phyloP scores from a whole-genome alignment of 306 rosid species.

The Pueraria montana region DNA sequence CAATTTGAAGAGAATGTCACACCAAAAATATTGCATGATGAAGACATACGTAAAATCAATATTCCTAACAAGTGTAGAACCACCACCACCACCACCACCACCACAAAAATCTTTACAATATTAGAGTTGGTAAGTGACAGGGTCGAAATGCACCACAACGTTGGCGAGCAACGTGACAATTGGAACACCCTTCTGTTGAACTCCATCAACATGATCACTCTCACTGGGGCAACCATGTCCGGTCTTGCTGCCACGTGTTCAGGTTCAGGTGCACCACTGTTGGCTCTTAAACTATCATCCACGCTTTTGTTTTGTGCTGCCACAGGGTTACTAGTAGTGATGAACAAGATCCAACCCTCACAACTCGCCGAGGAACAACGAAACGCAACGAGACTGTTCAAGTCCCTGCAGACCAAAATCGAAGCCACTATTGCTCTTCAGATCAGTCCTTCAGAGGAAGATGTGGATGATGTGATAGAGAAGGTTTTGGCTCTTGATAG shows the following conservation, averaged over 20 bases:
- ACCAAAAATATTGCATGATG: not conserved
- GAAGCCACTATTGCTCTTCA: slow-evolving; percentile 20
- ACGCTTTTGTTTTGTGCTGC: slow-evolving; percentile 45
- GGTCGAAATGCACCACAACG: slow-evolving; percentile 44
- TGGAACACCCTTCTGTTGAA: slow-evolving; percentile 52
- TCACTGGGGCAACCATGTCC: slow-evolving; percentile 36
- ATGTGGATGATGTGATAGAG: slow-evolving; percentile 34
- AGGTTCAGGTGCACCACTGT: not conserved
- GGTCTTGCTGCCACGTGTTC: slow-evolving; percentile 29
- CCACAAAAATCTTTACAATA: slow-evolving; percentile 8
- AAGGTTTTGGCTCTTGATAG: slow-evolving; percentile 50
- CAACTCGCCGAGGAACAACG: slow-evolving; percentile 47
- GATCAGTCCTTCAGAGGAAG: slow-evolving; percentile 20
- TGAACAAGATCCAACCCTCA: slow-evolving; percentile 53
- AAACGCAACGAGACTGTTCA: slow-evolving; percentile 46
- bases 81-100: no score
- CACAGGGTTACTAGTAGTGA: slow-evolving; percentile 15
- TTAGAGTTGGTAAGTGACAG: slow-evolving; percentile 45
- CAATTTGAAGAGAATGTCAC: not conserved
- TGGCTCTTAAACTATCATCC: slow-evolving; percentile 47
- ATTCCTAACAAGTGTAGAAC: not conserved
- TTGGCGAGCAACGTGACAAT: slow-evolving; percentile 39
- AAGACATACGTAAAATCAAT: not conserved
- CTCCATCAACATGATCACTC: slow-evolving; percentile 46
- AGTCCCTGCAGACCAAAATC: not conserved